Base-by-base conservation (phyloP, 768 basidiomycete genomes). In the Lactifluus pinguis region DNA sequence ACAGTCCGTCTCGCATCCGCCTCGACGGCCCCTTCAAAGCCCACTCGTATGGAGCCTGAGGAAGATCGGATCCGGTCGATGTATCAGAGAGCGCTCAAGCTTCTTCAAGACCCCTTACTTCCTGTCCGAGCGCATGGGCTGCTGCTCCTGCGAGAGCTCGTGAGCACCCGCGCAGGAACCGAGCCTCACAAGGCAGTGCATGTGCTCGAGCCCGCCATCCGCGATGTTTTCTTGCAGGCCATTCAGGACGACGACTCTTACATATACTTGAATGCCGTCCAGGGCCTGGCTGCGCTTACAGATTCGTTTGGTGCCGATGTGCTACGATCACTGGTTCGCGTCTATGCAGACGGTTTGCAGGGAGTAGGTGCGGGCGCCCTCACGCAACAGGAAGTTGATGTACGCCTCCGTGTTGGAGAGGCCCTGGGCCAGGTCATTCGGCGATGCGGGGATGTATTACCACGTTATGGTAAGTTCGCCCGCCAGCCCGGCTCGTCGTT, bases 111-210 rank as follows among this genome's bases (percentile, higher is more conserved):
- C 71, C 87, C 92, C 1, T 83, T 95, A 39, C 78, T 98, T 10
- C 95, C 95, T 21, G 94, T 98, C 44, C 86, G 95, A 50, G 95
- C 92, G 0, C 94, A 98, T 69, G 95, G 95, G 6, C 76, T 98
- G 3, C 76, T 92, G 41, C 77, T 94, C 25, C 79, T 98, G 21
- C 84, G 88, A 51, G 81, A 91, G 62, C 81, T 98, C 29, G 84
- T 94, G 19, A 75, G 79, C 25, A 73, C 79, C 9, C 66, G 63
- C 17, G 69, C 68, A 7, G 61, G 67, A 29, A 17, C 60, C 15
- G 39, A 66, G 6, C 66, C 64, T 15, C 69, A 71, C 38, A 62
- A 66, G n/a, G 68, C 76, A 13, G 83, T 89, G 66, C 73, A 76
- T 3, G 86, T 88, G 0, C 76, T 98, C 29, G 72, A 85, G 15